These are phyloP conservation scores for Vitis amurensis DNA, from an alignment of 164 flowering plant species.

Conservation along the genomic window DNA sequence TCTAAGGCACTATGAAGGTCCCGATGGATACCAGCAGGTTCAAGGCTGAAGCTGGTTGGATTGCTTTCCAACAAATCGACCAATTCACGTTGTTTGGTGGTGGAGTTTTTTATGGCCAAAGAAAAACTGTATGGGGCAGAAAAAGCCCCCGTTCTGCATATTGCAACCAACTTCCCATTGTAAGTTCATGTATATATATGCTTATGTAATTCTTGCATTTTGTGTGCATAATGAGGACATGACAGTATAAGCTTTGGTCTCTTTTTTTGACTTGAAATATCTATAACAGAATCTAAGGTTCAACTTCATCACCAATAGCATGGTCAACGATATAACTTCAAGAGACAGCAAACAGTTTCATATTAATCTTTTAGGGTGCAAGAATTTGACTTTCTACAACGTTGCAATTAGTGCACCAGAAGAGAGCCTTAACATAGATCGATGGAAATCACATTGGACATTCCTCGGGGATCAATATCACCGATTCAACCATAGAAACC, in stretches of 20 bases:
- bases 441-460: constrained; percentile 44
- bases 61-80: constrained; percentile 8
- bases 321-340: constrained; percentile 21
- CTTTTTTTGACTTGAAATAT: too few species aligned
- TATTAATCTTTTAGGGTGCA: constrained; percentile 14
- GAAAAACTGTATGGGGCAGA: constrained; percentile 16
- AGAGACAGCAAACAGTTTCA: constrained; percentile 27
- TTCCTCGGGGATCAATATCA: constrained; percentile 24
- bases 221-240: too few species aligned
- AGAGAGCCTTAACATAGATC: constrained; percentile 35
- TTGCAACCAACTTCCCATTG: constrained; percentile 9
- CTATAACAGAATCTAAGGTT: too few species aligned
- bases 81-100: constrained; percentile 19
- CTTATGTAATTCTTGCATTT: too few species aligned
- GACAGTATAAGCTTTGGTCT: too few species aligned
- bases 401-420: constrained; percentile 27
- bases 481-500: constrained; percentile 19
- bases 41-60: constrained; percentile 17
- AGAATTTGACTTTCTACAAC: constrained; percentile 17
- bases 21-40: not conserved
- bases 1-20: too few species aligned
- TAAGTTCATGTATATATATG: not conserved
- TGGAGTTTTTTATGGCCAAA: constrained; percentile 26
- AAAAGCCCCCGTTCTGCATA: constrained; percentile 7
- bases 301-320: too few species aligned